Evolutionary conservation across 2,329 filamentous ascomycete genomes (phyloP).

Genomic region (Zasmidium angulare): DNA sequence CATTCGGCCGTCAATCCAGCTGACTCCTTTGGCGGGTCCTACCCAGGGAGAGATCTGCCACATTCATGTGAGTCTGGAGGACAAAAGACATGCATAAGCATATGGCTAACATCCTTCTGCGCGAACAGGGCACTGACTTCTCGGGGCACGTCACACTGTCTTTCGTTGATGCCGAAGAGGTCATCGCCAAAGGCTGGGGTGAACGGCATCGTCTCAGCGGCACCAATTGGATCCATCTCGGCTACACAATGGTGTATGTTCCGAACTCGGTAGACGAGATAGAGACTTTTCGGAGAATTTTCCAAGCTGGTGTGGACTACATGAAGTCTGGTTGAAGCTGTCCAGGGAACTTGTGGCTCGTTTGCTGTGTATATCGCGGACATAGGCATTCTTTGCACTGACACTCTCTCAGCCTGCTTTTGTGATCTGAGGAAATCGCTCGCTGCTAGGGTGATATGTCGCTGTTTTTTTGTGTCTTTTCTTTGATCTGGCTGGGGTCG

Average conservation of each 20-base stretch:
- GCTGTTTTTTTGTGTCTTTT: too few relatives aligned
- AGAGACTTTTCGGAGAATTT: constrained; percentile 5
- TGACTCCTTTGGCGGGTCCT: constrained; percentile 1
- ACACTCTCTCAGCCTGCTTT: too few relatives aligned
- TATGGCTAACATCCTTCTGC: too few relatives aligned
- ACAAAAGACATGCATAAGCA: too few relatives aligned
- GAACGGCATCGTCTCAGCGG: constrained; percentile 17
- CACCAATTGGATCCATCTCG: constrained; percentile 11
- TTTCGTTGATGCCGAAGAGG: constrained; percentile 13
- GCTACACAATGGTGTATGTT: constrained; percentile 19
- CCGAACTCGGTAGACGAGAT: constrained; percentile 11
- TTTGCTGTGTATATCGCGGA: too few relatives aligned
- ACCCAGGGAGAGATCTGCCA: constrained; percentile 15
- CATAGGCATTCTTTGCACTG: too few relatives aligned
- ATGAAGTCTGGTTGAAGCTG: too few relatives aligned
- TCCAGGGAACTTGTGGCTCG: too few relatives aligned
- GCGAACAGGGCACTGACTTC: constrained; percentile 12
- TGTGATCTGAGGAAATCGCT: too few relatives aligned
- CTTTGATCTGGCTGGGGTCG: too few relatives aligned
- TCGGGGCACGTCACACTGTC: constrained; percentile 16
- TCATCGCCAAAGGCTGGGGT: constrained; percentile 16
- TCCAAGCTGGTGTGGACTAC: constrained; percentile 16
- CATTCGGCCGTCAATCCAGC: background rate
- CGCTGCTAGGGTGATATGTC: too few relatives aligned
- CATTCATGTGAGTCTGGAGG: too few relatives aligned